Evolutionary conservation across 78 protist species (phyloP).

Genomic region (Protostelium mycophagum): DNA sequence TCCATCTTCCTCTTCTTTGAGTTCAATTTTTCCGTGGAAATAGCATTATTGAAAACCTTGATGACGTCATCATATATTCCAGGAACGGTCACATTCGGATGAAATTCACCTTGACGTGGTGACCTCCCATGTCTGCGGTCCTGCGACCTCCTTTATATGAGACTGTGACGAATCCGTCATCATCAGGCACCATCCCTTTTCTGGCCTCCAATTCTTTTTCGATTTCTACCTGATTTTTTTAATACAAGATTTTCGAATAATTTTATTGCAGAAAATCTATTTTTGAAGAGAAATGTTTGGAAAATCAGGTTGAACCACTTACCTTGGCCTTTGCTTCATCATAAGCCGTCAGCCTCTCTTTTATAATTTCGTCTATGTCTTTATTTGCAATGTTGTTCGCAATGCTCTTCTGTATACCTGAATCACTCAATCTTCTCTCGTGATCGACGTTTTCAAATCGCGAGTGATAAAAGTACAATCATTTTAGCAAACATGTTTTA

Average conservation of each 20-base stretch:
- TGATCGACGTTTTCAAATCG: not conserved
- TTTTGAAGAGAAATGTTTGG: too few species aligned
- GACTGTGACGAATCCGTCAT: not conserved
- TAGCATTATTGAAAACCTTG: not conserved
- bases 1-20: not conserved
- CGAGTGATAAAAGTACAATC: not conserved
- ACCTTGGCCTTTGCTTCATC: not conserved
- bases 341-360: not conserved
- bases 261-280: too few species aligned
- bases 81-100: not conserved
- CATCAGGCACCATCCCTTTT: not conserved
- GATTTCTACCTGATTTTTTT: not conserved
- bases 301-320: not conserved
- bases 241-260: too few species aligned
- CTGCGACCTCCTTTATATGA: not conserved
- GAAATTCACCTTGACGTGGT: not conserved
- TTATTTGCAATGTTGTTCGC: too few species aligned
- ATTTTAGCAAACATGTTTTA: too few species aligned
- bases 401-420: not conserved
- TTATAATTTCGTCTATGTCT: not conserved
- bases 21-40: not conserved
- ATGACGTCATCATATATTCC: not conserved
- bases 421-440: not conserved
- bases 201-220: not conserved
- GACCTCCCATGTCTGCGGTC: not conserved